A percentile compares a stretch with the other conserved stretches of the same genome.
Conservation (phyloP, 1,284 basidiomycete species). For the Irpex rosettiformis region DNA sequence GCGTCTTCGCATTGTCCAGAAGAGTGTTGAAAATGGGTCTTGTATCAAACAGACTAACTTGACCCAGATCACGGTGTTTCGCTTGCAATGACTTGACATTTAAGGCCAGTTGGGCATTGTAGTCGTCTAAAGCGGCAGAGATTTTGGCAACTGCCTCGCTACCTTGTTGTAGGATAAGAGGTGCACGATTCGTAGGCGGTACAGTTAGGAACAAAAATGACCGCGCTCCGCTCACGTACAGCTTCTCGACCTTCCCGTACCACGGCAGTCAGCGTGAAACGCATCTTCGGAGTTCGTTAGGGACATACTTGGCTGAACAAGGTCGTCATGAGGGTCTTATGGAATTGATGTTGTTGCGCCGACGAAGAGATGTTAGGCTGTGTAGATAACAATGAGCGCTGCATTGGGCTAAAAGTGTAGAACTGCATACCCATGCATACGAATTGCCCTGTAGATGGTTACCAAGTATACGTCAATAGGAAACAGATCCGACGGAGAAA, state of each 20-base stretch:
- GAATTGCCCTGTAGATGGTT: conserved; percentile 43
- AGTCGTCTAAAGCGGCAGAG: conserved; percentile 41
- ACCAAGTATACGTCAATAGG: neutral
- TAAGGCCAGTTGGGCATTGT: conserved; percentile 44
- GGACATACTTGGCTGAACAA: conserved; percentile 50
- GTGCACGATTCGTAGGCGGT: conserved; percentile 58
- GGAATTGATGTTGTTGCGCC: conserved; percentile 40
- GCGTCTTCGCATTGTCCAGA: conserved; percentile 45
- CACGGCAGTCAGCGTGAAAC: neutral
- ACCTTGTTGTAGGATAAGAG: conserved; percentile 51
- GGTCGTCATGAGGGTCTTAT: conserved; percentile 47
- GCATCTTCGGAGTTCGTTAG: neutral
- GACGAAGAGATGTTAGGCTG: conserved; percentile 50
- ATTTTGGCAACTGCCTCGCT: conserved; percentile 33
- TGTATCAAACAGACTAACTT: conserved; percentile 50
- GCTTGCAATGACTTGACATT: conserved; percentile 39
- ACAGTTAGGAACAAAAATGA: conserved; percentile 68
- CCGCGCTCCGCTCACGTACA: conserved; percentile 53
- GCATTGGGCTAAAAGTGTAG: neutral
- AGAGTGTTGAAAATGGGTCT: conserved; percentile 55
- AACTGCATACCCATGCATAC: conserved; percentile 41
- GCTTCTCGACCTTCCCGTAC: conserved; percentile 43
- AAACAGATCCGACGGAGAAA: neutral
- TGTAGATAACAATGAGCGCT: conserved; percentile 10
- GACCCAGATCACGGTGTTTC: conserved; percentile 40